Evolutionary conservation across 1,139 yeast genomes (phyloP), one percentile per base, ranked within the genome.

Genomic region (Diutina pseudorugosa): DNA sequence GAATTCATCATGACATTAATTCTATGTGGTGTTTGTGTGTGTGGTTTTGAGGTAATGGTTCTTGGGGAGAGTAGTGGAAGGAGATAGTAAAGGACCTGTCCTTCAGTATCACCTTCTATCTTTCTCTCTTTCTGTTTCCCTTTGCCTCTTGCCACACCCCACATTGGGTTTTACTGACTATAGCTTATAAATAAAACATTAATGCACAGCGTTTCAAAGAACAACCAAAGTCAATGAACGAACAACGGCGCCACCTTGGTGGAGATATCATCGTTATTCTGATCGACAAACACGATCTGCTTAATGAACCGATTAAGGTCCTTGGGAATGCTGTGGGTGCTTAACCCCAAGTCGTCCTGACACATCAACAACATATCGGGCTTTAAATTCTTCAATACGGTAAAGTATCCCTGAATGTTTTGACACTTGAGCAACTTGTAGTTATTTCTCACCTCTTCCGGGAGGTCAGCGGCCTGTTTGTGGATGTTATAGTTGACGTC

Each of bases 311-410:
- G 63, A 47, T 65, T 62, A 61, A 74, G 65, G 54, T 74, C 78
- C 52, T 61, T 62, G n/a, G 73, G 71, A 53, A 69, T 57, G 50
- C 58, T 62, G 45, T 56, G 54, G 8, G 65, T 54, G 14, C 49
- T 45, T 16, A 74, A 61, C 3, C 78, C 78, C 61, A 74, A 65
- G 60, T 74, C 79, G 54, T 72, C 77, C 41, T 71, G 59, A 60
- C 79, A 74, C 43, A 73, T 65, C 51, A 73, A 62, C 51, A 74
- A 63, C 61, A 68, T 64, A 56, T 74, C 78, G 0, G 79, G 78
- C 58, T 65, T 66, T 53, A 74, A 63, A 55, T 70, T 74, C 61
- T 72, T 73, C 53, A 74, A 56, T 11, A 73, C 61, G 54, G 68
- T 72, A 55, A 71, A 65, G 58, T 71, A 74, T 2, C 79, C 79